A percentile compares a stretch with the other conserved stretches of the same genome.
phyloP scores from a whole-genome alignment of 768 basidiomycete genomes.

The Phylloporus sp. region DNA sequence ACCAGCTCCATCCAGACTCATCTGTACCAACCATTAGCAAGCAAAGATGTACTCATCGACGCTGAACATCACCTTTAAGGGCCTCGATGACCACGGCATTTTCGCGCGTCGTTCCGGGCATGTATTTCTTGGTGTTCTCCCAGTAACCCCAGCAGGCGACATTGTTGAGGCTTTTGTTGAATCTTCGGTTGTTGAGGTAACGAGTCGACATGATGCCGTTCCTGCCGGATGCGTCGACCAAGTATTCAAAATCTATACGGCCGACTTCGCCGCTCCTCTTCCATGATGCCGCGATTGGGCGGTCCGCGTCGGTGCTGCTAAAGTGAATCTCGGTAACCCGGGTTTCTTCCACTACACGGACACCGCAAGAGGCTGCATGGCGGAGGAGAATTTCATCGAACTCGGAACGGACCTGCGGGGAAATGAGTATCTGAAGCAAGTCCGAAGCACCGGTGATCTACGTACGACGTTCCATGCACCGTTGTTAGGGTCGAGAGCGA shows the following conservation, averaged over 20 bases:
- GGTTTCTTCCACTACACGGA: background rate
- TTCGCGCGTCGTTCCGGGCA: background rate
- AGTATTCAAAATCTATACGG: background rate
- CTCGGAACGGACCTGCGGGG: background rate
- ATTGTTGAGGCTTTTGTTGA: background rate
- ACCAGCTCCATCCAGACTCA: background rate
- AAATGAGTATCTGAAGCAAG: background rate
- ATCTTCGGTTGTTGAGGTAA: background rate
- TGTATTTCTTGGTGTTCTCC: background rate
- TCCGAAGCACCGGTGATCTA: background rate
- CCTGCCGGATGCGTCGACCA: conserved; percentile 1
- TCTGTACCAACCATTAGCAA: background rate
- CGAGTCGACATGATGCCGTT: background rate
- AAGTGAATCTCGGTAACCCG: background rate
- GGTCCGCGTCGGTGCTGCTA: background rate
- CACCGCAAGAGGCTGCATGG: background rate
- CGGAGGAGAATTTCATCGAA: background rate
- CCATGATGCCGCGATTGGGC: background rate
- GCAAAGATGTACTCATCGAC: background rate
- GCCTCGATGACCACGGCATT: background rate
- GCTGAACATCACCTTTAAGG: background rate
- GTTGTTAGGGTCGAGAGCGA: background rate
- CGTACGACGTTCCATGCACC: background rate
- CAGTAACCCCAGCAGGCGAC: conserved; percentile 2
- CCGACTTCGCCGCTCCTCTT: background rate